Conservation (phyloP, 169 alveolate species). For the Theileria orientalis region DNA sequence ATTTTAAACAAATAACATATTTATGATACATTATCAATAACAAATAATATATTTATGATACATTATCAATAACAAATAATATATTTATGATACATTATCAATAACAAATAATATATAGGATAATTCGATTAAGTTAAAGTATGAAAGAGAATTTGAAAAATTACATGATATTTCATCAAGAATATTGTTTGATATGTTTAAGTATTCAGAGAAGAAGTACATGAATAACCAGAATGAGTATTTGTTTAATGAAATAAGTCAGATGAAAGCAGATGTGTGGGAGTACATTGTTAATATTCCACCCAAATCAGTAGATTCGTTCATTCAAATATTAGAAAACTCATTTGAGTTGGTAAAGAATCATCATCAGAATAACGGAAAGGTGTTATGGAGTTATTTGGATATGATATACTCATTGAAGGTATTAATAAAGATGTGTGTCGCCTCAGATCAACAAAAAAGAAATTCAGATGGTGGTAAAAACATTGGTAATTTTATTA, state of each 20-base stretch:
- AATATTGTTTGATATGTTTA: background rate
- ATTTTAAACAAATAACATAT: background rate
- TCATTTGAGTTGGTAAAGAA: background rate
- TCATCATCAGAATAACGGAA: background rate
- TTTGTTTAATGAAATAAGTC: background rate
- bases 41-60: background rate
- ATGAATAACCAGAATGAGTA: background rate
- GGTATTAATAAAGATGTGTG: background rate
- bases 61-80: too few relatives aligned
- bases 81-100: background rate
- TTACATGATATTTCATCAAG: background rate
- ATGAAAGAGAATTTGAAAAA: constrained; percentile 5
- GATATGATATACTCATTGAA: constrained; percentile 2
- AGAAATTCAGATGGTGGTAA: too few relatives aligned
- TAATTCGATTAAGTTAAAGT: background rate
- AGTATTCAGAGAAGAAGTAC: background rate
- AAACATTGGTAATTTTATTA: too few relatives aligned
- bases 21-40: background rate
- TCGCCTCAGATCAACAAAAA: too few relatives aligned
- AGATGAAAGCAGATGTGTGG: constrained; percentile 3
- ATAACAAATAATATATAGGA: background rate
- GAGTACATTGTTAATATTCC: background rate
- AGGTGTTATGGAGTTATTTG: background rate
- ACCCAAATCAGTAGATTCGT: background rate
- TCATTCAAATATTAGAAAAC: background rate